A percentile compares a stretch with the other conserved stretches of the same genome.
These are phyloP conservation scores for Phaeotremella fagi DNA, from an alignment of 768 basidiomycete species.

Conservation along the genomic window DNA sequence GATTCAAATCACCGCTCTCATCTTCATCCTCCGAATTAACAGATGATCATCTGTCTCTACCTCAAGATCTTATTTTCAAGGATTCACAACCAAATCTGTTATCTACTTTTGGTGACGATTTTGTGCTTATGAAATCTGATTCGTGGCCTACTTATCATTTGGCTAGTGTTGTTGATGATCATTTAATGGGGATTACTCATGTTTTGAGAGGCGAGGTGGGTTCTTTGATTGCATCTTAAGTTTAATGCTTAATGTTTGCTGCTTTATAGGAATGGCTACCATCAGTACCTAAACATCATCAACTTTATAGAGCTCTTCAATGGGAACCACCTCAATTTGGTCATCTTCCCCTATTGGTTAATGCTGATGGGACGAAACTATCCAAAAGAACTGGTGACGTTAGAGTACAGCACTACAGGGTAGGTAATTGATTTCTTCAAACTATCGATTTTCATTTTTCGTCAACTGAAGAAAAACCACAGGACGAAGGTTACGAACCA, in stretches of 20 bases:
- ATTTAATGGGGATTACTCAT: conserved; percentile 92
- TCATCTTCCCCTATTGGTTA: conserved; percentile 84
- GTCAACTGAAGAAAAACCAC: conserved; percentile 1
- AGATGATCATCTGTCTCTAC: conserved; percentile 40
- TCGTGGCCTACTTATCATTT: conserved; percentile 93
- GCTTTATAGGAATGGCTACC: conserved; percentile 88
- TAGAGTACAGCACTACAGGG: conserved; percentile 78
- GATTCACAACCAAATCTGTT: conserved; percentile 19
- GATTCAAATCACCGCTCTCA: conserved; percentile 69
- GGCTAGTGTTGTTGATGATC: conserved; percentile 91
- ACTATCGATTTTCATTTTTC: background rate
- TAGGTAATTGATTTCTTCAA: conserved; percentile 50
- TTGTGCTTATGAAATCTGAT: conserved; percentile 86
- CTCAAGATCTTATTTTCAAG: conserved; percentile 72
- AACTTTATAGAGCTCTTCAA: conserved; percentile 74
- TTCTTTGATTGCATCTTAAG: background rate
- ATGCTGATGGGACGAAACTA: conserved; percentile 87
- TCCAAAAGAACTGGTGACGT: conserved; percentile 91
- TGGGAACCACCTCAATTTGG: conserved; percentile 74
- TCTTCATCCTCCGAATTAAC: conserved; percentile 47
- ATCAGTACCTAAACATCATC: conserved; percentile 83
- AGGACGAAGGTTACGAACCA: conserved; percentile 88
- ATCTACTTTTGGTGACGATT: conserved; percentile 59
- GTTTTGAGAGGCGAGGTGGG: conserved; percentile 86
- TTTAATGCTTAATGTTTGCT: background rate